phyloP scores from a whole-genome alignment of 2,329 filamentous ascomycete genomes.

The Stachybotrys chartarum region DNA sequence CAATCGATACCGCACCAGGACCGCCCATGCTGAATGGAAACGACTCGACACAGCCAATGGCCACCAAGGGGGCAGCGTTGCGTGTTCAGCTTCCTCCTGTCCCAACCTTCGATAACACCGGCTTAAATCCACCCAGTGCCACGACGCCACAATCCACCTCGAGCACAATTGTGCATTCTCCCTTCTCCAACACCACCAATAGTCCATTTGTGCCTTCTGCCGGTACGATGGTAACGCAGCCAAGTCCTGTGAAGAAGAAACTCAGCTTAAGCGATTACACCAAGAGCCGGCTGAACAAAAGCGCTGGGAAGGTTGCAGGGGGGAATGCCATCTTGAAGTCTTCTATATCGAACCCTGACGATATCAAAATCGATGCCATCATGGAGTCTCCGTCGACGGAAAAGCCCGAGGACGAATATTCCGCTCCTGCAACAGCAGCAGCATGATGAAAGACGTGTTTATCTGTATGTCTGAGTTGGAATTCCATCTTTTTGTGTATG shows the following conservation, averaged over 20 bases:
- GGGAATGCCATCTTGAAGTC: constrained; percentile 22
- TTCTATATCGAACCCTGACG: constrained; percentile 25
- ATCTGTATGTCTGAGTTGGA: neutral
- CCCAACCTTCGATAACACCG: constrained; percentile 38
- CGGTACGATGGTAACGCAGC: constrained; percentile 38
- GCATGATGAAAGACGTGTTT: neutral
- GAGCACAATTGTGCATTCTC: constrained; percentile 39
- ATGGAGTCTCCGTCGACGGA: constrained; percentile 21
- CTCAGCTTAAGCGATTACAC: constrained; percentile 60
- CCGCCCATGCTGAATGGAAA: neutral
- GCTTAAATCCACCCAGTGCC: constrained; percentile 22
- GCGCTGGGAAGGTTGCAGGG: constrained; percentile 28
- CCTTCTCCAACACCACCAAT: constrained; percentile 30
- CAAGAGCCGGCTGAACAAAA: constrained; percentile 51
- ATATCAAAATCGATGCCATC: constrained; percentile 27
- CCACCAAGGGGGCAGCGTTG: constrained; percentile 35
- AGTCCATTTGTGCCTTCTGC: constrained; percentile 35
- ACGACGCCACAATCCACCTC: constrained; percentile 42
- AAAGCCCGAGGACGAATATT: constrained; percentile 15
- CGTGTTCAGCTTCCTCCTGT: constrained; percentile 51
- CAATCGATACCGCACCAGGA: too few species aligned
- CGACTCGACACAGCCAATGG: neutral
- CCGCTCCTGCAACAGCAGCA: neutral
- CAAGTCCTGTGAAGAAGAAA: constrained; percentile 61
- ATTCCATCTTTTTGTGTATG: neutral